Conservation (phyloP, 371 early-diverging fungal genomes). For the Syncephalastrum racemosum region DNA sequence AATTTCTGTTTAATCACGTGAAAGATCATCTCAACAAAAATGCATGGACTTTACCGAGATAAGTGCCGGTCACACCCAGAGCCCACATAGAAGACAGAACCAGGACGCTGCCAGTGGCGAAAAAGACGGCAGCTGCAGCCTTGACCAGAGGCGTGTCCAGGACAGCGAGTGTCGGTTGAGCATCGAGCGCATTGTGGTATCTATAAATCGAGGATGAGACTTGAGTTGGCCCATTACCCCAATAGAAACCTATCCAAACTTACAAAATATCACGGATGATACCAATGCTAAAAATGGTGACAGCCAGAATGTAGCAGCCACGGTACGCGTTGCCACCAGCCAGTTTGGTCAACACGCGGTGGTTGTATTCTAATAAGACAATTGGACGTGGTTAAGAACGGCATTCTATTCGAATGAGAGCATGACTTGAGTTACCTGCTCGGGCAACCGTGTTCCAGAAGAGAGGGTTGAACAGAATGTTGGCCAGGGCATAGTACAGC, state of each 20-base stretch:
- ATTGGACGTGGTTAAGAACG: too few species aligned
- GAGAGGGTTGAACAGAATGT: slow-evolving; percentile 85
- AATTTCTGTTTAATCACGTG: neutral
- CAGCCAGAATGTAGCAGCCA: slow-evolving; percentile 83
- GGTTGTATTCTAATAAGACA: slow-evolving; percentile 65
- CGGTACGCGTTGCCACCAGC: slow-evolving; percentile 64
- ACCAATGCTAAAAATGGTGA: slow-evolving; percentile 80
- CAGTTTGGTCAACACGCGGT: slow-evolving; percentile 69
- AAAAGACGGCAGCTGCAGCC: slow-evolving; percentile 50
- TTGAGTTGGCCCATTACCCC: neutral
- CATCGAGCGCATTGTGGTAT: slow-evolving; percentile 66
- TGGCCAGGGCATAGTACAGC: slow-evolving; percentile 67
- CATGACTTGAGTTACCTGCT: slow-evolving; percentile 43
- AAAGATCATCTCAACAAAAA: slow-evolving; percentile 4
- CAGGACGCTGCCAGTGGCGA: slow-evolving; percentile 69
- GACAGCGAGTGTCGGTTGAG: slow-evolving; percentile 61
- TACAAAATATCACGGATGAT: slow-evolving; percentile 82
- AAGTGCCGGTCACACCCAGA: slow-evolving; percentile 90
- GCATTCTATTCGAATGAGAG: neutral
- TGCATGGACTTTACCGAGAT: slow-evolving; percentile 60
- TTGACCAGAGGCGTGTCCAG: slow-evolving; percentile 50
- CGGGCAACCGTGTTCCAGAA: slow-evolving; percentile 92
- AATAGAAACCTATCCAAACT: slow-evolving; percentile 15
- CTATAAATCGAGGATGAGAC: slow-evolving; percentile 22
- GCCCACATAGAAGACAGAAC: slow-evolving; percentile 87